Percentiles rank a stretch among this genome's conserved stretches.
These are phyloP conservation scores for Sarocladiaceae sp. DNA, from an alignment of 2,329 filamentous ascomycete genomes.

Conservation along the genomic window DNA sequence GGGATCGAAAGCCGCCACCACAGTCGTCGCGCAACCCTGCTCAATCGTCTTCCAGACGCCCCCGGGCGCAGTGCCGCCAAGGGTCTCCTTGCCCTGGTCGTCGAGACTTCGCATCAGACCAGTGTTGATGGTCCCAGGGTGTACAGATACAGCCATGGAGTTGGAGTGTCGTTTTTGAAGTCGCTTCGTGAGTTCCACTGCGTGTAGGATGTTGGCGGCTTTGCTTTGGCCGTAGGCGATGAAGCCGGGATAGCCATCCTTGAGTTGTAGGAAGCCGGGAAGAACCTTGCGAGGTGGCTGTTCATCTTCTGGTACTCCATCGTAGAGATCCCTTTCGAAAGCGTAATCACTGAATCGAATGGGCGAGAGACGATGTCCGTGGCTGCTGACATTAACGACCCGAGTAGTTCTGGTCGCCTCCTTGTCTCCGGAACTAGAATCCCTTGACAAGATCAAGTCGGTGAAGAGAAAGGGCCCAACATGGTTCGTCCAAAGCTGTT, in stretches of 20 bases:
- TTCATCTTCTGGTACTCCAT: background rate
- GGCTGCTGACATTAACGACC: slow-evolving; percentile 38
- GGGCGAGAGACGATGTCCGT: slow-evolving; percentile 34
- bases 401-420: slow-evolving; percentile 15
- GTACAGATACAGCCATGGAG: slow-evolving; percentile 10
- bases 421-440: slow-evolving; percentile 14
- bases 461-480: slow-evolving; percentile 33
- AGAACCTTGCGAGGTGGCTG: background rate
- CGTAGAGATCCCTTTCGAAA: slow-evolving; percentile 20
- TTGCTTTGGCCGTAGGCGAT: slow-evolving; percentile 20
- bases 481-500: slow-evolving; percentile 44
- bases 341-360: slow-evolving; percentile 38
- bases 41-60: background rate
- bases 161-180: slow-evolving; percentile 5
- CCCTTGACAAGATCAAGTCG: slow-evolving; percentile 28
- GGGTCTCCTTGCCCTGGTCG: background rate
- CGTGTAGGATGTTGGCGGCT: slow-evolving; percentile 20
- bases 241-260: slow-evolving; percentile 1
- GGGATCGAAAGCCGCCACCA: slow-evolving; percentile 4
- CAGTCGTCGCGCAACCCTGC: slow-evolving; percentile 1
- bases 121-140: slow-evolving; percentile 12
- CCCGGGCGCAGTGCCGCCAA: slow-evolving; percentile 1
- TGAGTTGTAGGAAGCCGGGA: slow-evolving; percentile 1
- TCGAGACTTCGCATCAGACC: slow-evolving; percentile 5
- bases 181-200: slow-evolving; percentile 11